Evolutionary conservation across 345 rosid genomes (phyloP), one percentile per base, ranked within the genome.

Genomic region (Noccaea caerulescens): DNA sequence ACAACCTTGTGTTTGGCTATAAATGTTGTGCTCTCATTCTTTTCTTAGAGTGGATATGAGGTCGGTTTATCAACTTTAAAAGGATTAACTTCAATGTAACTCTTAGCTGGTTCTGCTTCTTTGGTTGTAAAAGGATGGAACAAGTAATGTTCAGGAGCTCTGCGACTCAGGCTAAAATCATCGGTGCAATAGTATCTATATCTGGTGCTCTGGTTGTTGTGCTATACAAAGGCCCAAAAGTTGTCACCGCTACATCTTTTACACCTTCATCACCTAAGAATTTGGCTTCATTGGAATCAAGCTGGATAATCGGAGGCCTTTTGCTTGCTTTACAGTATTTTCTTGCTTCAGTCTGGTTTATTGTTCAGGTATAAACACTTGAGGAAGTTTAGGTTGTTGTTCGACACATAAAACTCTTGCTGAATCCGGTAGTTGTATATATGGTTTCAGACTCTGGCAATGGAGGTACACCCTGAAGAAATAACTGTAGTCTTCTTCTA

Each of bases 391-490:
- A 12, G 18, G 18, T 16, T 16, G 18, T 16, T 16, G 18, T 5
- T 16, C 2, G 7, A 41, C 39, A 38, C 8, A 53, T 38, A 3
- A 66, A 23, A 38, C 2, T 52, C n/a, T 46, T 14, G 16, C 27
- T 46, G 9, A 46, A 65, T 0, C 36, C 7, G 1, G 30, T 16
- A 49, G 7, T 6, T 54, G 12, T 42, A 9, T n/a, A 30, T 44
- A 30, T 44, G 50, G 18, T 68, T 49, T 23, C 62, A 84, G 84
- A 49, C 82, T 10, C 79, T 66, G 34, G 25, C 80, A 25, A 69
- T 84, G 82, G 56, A 77, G 75, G 67, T 72, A 20, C 75, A 76
- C 50, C 80, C 82, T 36, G 72, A 64, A 41, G 79, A 59, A 52
- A 9, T 83, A 36, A 45, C 61, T 0, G 68, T 78, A 6, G 56